Evolutionary conservation across 495 filamentous ascomycete species (phyloP), one percentile per base, ranked within the genome.

Genomic region (Aspergillus indologenus): DNA sequence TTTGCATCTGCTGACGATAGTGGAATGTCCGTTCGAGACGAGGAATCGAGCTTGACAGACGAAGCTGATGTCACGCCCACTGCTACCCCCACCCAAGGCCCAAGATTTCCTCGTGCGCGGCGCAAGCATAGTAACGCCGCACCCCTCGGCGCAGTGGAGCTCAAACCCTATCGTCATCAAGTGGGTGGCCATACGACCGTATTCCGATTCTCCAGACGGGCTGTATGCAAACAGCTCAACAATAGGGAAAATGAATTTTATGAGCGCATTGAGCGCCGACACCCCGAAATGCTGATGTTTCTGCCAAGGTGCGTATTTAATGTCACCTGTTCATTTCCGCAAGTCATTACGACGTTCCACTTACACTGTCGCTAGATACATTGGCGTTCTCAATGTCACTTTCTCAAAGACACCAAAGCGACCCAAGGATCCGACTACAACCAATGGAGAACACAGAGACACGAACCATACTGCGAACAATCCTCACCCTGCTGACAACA

Each of bases 181-280:
- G 94, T 98, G 55, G 94, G 94, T 19, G 94, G 94, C 1, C 94
- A 98, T 73, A 96, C 90, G 1, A 97, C 92, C 0, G 84, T 98
- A 21, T 98, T 96, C 78, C 88, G 94, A 24, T 98, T 98, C 64
- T 98, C 94, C 20, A 84, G 89, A 47, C 85, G 91, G 61, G 94
- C 94, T 54, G 93, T 98, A 18, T 98, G 95, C 80, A 98, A 98
- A 71, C 91, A 96, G 75, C 82, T 98, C 61, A 98, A 94, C 71
- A 98, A 96, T 66, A 79, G 91, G 64, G 94, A 98, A 66, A 98
- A 98, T 74, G 90, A 96, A 72, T 98, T 98, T 67, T 98, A 98
- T 70, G 94, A 98, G 71, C 94, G 87, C 54, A 87, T 98, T 62
- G 94, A 98, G 76, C 83, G 81, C 60, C 82, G 88, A 56, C 93